A percentile compares a stretch with the other conserved stretches of the same genome.
Evolutionary conservation across 2,329 filamentous ascomycete genomes (phyloP).

Genomic region (Fusarium kyushuense): DNA sequence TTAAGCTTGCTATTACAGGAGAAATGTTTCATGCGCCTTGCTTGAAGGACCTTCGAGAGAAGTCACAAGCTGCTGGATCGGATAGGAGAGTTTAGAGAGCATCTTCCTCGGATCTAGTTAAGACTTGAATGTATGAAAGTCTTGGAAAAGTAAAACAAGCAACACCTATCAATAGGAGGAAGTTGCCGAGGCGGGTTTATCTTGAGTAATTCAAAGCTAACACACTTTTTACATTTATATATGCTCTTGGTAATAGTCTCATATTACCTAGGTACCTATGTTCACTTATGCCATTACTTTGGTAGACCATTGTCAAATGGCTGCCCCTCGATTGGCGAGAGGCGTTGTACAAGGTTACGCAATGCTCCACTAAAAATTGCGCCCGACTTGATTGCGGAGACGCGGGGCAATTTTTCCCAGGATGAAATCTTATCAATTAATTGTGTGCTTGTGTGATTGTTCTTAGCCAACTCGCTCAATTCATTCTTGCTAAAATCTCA

Average conservation of each 20-base stretch:
- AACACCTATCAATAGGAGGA: background rate
- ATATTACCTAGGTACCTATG: no score
- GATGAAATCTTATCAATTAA: conserved; percentile 21
- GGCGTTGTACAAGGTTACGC: conserved; percentile 28
- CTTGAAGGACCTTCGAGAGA: conserved; percentile 54
- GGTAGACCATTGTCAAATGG: conserved; percentile 39
- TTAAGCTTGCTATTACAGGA: conserved; percentile 54
- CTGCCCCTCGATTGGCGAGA: conserved; percentile 42
- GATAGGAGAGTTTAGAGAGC: conserved; percentile 47
- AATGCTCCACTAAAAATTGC: conserved; percentile 38
- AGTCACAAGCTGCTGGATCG: conserved; percentile 46
- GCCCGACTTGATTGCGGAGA: conserved; percentile 5
- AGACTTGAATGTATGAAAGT: background rate
- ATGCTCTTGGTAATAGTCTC: no score
- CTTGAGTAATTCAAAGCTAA: no score
- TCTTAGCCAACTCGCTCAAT: background rate
- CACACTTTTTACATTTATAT: background rate
- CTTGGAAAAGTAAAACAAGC: background rate
- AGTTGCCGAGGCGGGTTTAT: no score
- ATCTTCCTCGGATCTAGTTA: background rate
- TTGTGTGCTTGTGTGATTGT: conserved; percentile 24
- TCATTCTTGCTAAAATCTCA: background rate
- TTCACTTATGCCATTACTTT: background rate
- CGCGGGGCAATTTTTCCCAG: conserved; percentile 48
- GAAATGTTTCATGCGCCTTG: conserved; percentile 62